Base-by-base conservation (phyloP, 2,329 filamentous ascomycete species). In the Neopestalotiopsis clavispora region DNA sequence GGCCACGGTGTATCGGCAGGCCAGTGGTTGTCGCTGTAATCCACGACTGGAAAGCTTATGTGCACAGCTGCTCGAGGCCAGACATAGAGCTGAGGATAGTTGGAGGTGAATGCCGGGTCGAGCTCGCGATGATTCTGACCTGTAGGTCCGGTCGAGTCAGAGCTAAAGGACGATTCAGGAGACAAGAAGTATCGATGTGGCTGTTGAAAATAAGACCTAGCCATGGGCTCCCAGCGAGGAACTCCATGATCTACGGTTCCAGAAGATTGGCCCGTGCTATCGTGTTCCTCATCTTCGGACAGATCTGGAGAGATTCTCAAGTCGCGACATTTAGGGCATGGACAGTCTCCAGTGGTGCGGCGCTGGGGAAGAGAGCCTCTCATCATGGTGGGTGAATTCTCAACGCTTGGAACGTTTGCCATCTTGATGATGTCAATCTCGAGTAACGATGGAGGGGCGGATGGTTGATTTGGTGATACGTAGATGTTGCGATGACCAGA, bases 21-120 rank as follows among this genome's bases (percentile, higher is more conserved):
- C 69, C 69, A 38, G 65, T 52, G 13, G 30, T 61, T 3, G n/a
- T 66, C 32, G 56, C 69, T 74, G 69, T 75, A 71, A 69, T 77
- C 68, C n/a, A 78, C 75, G 3, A 78, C 72, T 2, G 76, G 71
- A 56, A 78, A 74, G 12, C 67, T 71, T 40, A 75, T 68, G 61
- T 77, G 74, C 10, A 60, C 52, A 2, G 59, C 42, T 1, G 72
- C 72, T 66, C 65, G 65, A 1, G 76, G 74, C 65, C 74, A 74
- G 7, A 77, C 69, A 67, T 75, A 75, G 61, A 75, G 34, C 45
- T 67, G 45, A 14, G 49, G 57, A 32, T 66, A 45, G 34, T 38
- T 6, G 20, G 64, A 13, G 40, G 30, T 62, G 20, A 61, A 40
- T 30, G 23, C 59, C 17, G 30, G 30, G 17, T 62, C n/a, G 32